Conservation (phyloP, 345 rosid genomes). For the Triadica sebifera region DNA sequence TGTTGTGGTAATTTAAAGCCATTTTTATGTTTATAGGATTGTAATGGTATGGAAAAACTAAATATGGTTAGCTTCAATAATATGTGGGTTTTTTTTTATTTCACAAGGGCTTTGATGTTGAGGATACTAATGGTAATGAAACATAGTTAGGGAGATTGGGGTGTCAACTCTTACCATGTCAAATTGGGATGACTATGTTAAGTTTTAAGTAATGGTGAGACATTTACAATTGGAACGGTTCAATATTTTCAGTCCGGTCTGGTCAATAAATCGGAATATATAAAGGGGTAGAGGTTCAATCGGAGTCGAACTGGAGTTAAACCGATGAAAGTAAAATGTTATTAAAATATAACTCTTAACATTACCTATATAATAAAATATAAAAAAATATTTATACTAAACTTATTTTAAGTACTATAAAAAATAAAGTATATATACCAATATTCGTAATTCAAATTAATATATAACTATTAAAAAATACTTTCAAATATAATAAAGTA, state of each 20-base stretch:
- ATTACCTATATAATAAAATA: no score
- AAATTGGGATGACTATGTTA: constrained; percentile 8
- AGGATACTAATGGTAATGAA: constrained; percentile 2
- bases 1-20: constrained; percentile 9
- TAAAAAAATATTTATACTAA: no score
- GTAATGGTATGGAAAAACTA: constrained; percentile 15
- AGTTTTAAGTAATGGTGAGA: constrained; percentile 7
- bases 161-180: constrained; percentile 10
- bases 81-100: constrained; percentile 12
- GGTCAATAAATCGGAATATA: constrained; percentile 13
- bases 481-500: no score
- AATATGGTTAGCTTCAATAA: constrained; percentile 13
- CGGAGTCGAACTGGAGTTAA: no score
- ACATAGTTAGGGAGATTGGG: constrained; percentile 6
- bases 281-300: no score
- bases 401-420: no score
- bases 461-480: no score
- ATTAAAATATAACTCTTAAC: no score
- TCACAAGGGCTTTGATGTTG: constrained; percentile 6
- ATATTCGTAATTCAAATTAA: no score
- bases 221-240: constrained; percentile 5
- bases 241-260: no score
- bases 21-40: constrained; percentile 14
- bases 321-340: no score
- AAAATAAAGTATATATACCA: no score